These are phyloP conservation scores for Syzygium oleosum DNA, from an alignment of 345 rosid genomes.

Conservation along the genomic window DNA sequence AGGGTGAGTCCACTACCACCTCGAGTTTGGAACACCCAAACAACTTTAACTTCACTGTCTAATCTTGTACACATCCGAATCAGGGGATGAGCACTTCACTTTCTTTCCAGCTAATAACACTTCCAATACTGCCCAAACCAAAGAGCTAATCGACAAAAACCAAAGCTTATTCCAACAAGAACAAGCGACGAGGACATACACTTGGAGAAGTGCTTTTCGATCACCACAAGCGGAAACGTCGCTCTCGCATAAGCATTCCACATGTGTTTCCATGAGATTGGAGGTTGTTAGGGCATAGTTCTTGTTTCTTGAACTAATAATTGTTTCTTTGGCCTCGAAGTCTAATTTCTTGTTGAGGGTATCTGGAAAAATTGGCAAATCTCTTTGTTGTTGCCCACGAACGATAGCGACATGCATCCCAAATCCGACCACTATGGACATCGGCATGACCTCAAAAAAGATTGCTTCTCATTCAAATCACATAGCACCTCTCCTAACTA, in stretches of 20 bases:
- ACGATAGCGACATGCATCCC: background rate
- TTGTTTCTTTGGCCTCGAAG: background rate
- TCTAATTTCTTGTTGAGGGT: background rate
- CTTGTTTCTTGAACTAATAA: background rate
- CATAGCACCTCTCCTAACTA: background rate
- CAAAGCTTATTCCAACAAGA: background rate
- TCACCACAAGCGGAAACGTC: background rate
- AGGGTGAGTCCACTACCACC: background rate
- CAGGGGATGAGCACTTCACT: background rate
- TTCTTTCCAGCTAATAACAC: background rate
- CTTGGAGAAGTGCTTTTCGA: background rate
- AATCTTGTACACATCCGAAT: background rate
- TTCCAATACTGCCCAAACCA: background rate
- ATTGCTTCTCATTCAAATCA: conserved; percentile 1
- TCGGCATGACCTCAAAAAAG: background rate
- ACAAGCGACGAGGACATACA: background rate
- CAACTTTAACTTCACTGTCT: background rate
- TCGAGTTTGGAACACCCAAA: background rate
- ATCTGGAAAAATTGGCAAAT: background rate
- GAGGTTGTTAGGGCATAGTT: background rate
- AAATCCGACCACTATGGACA: background rate
- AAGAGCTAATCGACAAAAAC: background rate
- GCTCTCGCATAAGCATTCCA: background rate
- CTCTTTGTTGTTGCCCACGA: background rate
- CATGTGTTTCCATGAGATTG: background rate